These are phyloP conservation scores for Russula compacta DNA, from an alignment of 768 basidiomycete species.

Conservation along the genomic window DNA sequence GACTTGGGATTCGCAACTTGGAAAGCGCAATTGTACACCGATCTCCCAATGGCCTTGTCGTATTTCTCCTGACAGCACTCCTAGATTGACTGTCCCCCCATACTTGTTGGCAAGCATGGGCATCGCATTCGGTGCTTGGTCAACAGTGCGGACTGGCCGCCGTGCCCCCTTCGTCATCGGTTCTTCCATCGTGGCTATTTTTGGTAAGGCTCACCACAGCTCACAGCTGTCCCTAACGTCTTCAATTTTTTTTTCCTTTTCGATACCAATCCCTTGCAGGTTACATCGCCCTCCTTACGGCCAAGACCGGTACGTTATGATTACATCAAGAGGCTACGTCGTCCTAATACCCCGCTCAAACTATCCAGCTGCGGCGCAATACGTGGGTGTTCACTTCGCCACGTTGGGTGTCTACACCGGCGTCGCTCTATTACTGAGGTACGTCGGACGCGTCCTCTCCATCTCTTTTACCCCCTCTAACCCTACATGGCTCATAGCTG, in stretches of 20 bases:
- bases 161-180: conserved; percentile 48
- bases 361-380: conserved; percentile 40
- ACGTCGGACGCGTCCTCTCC: background rate
- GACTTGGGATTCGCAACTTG: conserved; percentile 48
- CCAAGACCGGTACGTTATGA: conserved; percentile 32
- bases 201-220: conserved; percentile 35
- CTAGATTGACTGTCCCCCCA: conserved; percentile 52
- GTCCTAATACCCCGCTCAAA: too few species aligned
- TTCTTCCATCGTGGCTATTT: conserved; percentile 39
- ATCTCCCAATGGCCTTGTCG: background rate
- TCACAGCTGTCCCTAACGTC: too few species aligned
- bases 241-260: background rate
- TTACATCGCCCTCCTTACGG: conserved; percentile 46
- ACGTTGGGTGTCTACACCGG: conserved; percentile 50
- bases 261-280: conserved; percentile 30
- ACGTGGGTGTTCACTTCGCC: conserved; percentile 47
- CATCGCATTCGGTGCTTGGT: conserved; percentile 43
- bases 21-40: conserved; percentile 47
- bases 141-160: conserved; percentile 36
- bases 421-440: conserved; percentile 49
- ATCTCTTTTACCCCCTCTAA: background rate
- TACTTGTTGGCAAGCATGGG: conserved; percentile 42
- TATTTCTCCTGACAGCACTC: background rate
- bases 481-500: conserved; percentile 26
- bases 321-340: background rate